phyloP scores from a whole-genome alignment of 2,329 filamentous ascomycete genomes.

The Drechslerella coelobrocha region DNA sequence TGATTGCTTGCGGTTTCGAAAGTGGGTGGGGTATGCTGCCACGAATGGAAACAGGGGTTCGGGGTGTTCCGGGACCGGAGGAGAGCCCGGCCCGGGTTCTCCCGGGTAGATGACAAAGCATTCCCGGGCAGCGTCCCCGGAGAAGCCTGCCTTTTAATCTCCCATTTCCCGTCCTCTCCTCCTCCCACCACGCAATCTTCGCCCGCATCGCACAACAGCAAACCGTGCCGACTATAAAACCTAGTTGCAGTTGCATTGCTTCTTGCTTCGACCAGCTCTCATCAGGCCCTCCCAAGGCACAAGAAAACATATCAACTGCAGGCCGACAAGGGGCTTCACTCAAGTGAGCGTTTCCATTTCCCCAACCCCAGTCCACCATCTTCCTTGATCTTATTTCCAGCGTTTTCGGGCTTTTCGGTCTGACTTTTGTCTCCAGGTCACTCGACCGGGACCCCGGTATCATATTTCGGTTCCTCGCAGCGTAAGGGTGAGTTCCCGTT shows the following conservation, averaged over 20 bases:
- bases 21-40: neutral
- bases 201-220: neutral
- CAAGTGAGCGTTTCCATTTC: neutral
- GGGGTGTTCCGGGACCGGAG: neutral
- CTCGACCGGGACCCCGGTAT: conserved; percentile 38
- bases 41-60: neutral
- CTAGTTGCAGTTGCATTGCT: neutral
- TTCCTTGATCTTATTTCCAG: conserved; percentile 5
- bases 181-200: neutral
- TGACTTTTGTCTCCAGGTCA: conserved; percentile 5
- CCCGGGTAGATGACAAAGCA: neutral
- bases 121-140: neutral
- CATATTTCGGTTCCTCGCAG: conserved; percentile 26
- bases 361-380: conserved; percentile 3
- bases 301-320: neutral
- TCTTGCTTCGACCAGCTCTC: neutral
- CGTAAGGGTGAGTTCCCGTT: conserved; percentile 44
- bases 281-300: neutral
- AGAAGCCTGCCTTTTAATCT: neutral
- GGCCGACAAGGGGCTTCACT: neutral
- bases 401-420: conserved; percentile 10
- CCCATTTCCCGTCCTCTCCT: neutral
- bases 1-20: neutral
- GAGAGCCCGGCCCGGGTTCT: neutral
- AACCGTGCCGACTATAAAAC: neutral